A percentile compares a stretch with the other conserved stretches of the same genome.
phyloP scores from a whole-genome alignment of 2,329 filamentous ascomycete genomes.

The Penicillium brevicompactum region DNA sequence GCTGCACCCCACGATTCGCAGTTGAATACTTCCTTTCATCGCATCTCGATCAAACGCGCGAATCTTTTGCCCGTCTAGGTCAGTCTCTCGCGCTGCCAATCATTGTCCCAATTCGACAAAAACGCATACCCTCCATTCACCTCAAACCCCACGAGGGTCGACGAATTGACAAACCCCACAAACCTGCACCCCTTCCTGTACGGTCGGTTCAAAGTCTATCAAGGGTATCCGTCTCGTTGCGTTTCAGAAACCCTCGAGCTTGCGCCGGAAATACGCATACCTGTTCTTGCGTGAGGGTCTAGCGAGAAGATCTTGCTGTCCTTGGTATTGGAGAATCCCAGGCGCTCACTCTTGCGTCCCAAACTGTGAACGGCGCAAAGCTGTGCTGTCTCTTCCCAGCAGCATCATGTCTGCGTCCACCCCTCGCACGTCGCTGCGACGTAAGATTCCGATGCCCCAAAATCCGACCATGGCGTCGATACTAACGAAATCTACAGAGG shows the following conservation, averaged over 20 bases:
- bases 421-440: conserved; percentile 28
- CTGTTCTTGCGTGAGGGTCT: background rate
- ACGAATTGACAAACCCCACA: background rate
- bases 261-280: background rate
- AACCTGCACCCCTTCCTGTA: background rate
- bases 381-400: background rate
- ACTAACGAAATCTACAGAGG: conserved; percentile 32
- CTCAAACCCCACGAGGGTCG: background rate
- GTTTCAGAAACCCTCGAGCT: background rate
- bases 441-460: conserved; percentile 11
- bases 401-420: conserved; percentile 25
- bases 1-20: background rate
- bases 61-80: background rate
- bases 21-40: conserved; percentile 8
- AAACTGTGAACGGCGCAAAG: conserved; percentile 1
- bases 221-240: conserved; percentile 1
- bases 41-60: conserved; percentile 21
- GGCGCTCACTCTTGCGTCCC: background rate
- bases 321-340: background rate
- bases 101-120: background rate
- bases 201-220: conserved; percentile 1
- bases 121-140: background rate
- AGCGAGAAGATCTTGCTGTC: background rate
- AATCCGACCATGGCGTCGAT: background rate
- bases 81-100: background rate